Evolutionary conservation across 768 basidiomycete species (phyloP).

Genomic region (Galerina sulciceps): DNA sequence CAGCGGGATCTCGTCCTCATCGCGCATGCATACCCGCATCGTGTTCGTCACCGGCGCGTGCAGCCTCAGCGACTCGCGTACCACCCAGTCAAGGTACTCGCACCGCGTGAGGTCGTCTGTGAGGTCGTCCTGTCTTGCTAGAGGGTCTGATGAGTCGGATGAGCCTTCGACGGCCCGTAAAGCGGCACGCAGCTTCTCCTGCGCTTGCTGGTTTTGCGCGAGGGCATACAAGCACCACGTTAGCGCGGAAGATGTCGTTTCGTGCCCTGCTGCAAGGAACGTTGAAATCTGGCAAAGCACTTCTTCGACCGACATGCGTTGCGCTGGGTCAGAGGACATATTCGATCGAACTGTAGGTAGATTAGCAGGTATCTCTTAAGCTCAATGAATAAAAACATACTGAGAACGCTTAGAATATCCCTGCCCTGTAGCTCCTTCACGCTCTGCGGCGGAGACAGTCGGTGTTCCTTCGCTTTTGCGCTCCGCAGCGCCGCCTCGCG

Average conservation of each 20-base stretch:
- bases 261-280: conserved; percentile 57
- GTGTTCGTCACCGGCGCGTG: conserved; percentile 55
- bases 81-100: conserved; percentile 68
- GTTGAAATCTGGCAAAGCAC: conserved; percentile 61
- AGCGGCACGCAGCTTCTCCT: conserved; percentile 61
- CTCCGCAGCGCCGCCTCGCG: conserved; percentile 1
- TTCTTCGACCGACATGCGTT: conserved; percentile 61
- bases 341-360: conserved; percentile 61
- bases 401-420: conserved; percentile 61
- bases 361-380: not conserved
- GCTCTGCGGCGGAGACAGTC: not conserved
- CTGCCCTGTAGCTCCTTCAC: conserved; percentile 36
- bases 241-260: conserved; percentile 51
- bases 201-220: conserved; percentile 46
- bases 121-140: conserved; percentile 28
- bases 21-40: conserved; percentile 47
- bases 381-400: conserved; percentile 32
- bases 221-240: conserved; percentile 67
- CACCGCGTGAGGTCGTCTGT: conserved; percentile 40
- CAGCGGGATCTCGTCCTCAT: conserved; percentile 56
- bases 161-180: conserved; percentile 49
- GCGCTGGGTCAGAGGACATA: conserved; percentile 43
- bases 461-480: not conserved
- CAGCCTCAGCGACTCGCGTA: conserved; percentile 62
- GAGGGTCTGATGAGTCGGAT: not conserved